Evolutionary conservation across 345 rosid species (phyloP).

Genomic region (Excoecaria cochinchinensis): DNA sequence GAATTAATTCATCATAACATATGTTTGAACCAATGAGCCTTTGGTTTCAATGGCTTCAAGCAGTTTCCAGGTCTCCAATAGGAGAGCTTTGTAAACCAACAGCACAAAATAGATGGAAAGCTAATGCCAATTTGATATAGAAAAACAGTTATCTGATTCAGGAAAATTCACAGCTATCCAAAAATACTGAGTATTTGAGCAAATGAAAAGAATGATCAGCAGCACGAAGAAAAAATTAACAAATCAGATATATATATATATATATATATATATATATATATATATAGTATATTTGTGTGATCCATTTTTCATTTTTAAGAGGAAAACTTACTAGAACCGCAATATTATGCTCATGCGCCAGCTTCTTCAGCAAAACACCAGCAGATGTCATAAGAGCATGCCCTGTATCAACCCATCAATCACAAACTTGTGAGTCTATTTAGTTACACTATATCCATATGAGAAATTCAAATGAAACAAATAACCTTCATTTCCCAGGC

Average conservation of each 20-base stretch:
- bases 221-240: neutral
- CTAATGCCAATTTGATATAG: neutral
- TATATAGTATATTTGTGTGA: too few species aligned
- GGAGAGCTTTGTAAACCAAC: neutral
- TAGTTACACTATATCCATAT: neutral
- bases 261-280: too few species aligned
- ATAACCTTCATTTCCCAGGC: neutral
- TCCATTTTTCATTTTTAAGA: neutral
- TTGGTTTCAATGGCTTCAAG: too few species aligned
- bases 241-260: too few species aligned
- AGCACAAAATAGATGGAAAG: neutral
- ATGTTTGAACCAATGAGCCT: neutral
- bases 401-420: constrained; percentile 42
- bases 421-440: constrained; percentile 7
- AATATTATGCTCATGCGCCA: constrained; percentile 67
- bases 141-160: neutral
- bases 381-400: constrained; percentile 71
- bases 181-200: neutral
- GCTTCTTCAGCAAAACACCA: constrained; percentile 73
- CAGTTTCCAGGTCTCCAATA: too few species aligned
- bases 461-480: neutral
- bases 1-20: neutral
- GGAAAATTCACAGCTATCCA: neutral
- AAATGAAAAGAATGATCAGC: neutral
- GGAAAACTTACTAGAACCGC: constrained; percentile 54